Evolutionary conservation across 192 early-diverging fungal genomes (phyloP).

Genomic region (Funneliformis mosseae): DNA sequence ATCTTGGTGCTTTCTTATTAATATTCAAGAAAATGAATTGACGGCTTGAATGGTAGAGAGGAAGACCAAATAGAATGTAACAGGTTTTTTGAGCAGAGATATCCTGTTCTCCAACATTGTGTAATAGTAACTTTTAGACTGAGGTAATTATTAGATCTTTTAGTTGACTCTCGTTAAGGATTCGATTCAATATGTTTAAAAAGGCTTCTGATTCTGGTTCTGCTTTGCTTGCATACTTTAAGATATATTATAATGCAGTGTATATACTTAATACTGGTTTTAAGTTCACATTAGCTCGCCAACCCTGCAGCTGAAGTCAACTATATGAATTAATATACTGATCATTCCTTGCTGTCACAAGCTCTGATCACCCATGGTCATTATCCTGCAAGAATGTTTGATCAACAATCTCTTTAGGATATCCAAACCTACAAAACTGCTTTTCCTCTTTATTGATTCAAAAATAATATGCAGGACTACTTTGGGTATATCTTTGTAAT

Average conservation of each 20-base stretch:
- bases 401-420: slow-evolving; percentile 2
- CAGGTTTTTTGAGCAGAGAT: slow-evolving; percentile 1
- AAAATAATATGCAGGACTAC: slow-evolving; percentile 11
- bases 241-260: background rate
- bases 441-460: background rate
- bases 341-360: too few species aligned
- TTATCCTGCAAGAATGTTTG: background rate
- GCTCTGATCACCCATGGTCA: background rate
- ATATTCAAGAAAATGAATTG: background rate
- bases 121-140: background rate
- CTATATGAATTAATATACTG: too few species aligned
- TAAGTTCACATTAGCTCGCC: background rate
- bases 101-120: background rate
- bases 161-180: background rate
- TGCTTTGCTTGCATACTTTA: too few species aligned
- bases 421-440: slow-evolving; percentile 4
- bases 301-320: too few species aligned
- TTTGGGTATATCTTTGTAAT: background rate
- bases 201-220: background rate
- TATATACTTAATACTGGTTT: background rate
- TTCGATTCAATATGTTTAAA: background rate
- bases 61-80: background rate
- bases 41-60: background rate
- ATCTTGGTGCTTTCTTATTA: background rate
- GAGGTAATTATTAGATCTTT: background rate